Evolutionary conservation across 23 red algal species (phyloP).

Genomic region (Gracilaria gracilis): DNA sequence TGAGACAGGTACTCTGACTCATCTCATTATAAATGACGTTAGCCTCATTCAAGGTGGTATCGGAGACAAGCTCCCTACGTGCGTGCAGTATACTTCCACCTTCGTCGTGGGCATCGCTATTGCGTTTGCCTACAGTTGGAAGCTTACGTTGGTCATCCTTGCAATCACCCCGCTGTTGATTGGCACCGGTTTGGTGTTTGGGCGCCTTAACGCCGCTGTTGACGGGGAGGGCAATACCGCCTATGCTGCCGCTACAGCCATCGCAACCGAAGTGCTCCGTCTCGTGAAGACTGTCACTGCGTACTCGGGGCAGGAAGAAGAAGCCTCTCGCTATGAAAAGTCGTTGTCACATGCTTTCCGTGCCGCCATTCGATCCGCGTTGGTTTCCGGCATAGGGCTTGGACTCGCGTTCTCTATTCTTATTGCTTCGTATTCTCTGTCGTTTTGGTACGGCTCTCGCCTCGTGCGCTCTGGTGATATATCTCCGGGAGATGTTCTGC

Average conservation of each 20-base stretch:
- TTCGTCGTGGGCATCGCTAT: conserved; percentile 48
- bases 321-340: conserved; percentile 63
- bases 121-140: conserved; percentile 34
- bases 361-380: conserved; percentile 32
- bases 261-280: conserved; percentile 67
- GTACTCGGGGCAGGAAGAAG: conserved; percentile 72
- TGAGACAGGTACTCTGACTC: conserved; percentile 53
- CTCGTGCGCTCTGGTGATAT: conserved; percentile 33
- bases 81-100: conserved; percentile 54
- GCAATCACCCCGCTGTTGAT: conserved; percentile 65
- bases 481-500: conserved; percentile 57
- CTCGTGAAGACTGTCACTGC: conserved; percentile 76
- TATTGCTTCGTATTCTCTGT: conserved; percentile 7
- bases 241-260: conserved; percentile 60
- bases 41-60: conserved; percentile 45
- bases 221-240: conserved; percentile 44
- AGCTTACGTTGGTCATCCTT: conserved; percentile 62
- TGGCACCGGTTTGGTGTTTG: conserved; percentile 53
- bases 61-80: conserved; percentile 37
- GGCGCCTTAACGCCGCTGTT: conserved; percentile 37
- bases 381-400: conserved; percentile 44
- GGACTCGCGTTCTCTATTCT: conserved; percentile 32
- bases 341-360: conserved; percentile 16
- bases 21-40: conserved; percentile 42
- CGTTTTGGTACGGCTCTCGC: conserved; percentile 56